Evolutionary conservation across 2,329 filamentous ascomycete species (phyloP).

Genomic region (Penicillium sp.): DNA sequence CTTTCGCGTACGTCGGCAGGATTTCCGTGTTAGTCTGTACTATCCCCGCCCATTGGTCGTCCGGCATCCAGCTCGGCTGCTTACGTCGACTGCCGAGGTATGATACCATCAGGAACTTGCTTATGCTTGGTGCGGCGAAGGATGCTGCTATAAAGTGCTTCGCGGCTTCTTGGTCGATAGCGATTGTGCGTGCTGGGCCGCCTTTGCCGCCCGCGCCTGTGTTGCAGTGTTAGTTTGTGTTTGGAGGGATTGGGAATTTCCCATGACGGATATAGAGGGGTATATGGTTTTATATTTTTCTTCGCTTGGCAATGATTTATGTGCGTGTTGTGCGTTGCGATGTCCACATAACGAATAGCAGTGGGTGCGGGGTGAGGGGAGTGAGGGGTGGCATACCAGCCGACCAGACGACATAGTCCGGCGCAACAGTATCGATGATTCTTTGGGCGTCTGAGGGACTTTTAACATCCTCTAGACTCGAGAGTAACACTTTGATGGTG

Average conservation of each 20-base stretch:
- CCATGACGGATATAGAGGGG: neutral
- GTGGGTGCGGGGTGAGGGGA: conserved; percentile 6
- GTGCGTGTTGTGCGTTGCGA: neutral
- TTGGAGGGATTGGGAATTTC: neutral
- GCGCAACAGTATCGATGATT: conserved; percentile 52
- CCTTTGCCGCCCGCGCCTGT: conserved; percentile 57
- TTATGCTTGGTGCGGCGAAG: conserved; percentile 44
- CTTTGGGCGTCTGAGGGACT: conserved; percentile 59
- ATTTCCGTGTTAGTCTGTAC: conserved; percentile 50
- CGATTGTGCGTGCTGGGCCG: conserved; percentile 49
- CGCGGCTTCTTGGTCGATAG: conserved; percentile 55
- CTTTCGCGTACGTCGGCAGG: conserved; percentile 52
- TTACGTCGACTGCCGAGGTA: conserved; percentile 52
- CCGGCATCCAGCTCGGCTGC: conserved; percentile 51
- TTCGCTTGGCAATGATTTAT: neutral
- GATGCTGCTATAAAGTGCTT: conserved; percentile 54
- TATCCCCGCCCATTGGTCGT: conserved; percentile 47
- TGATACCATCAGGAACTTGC: conserved; percentile 56
- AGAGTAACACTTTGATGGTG: conserved; percentile 66
- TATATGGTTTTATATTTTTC: neutral
- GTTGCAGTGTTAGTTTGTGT: neutral
- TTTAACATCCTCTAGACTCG: conserved; percentile 69
- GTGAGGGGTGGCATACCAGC: conserved; percentile 38
- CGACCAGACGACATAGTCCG: conserved; percentile 49
- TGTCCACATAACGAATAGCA: neutral